Evolutionary conservation across 2,329 filamentous ascomycete genomes (phyloP).

Genomic region (Dactylella cylindrospora): DNA sequence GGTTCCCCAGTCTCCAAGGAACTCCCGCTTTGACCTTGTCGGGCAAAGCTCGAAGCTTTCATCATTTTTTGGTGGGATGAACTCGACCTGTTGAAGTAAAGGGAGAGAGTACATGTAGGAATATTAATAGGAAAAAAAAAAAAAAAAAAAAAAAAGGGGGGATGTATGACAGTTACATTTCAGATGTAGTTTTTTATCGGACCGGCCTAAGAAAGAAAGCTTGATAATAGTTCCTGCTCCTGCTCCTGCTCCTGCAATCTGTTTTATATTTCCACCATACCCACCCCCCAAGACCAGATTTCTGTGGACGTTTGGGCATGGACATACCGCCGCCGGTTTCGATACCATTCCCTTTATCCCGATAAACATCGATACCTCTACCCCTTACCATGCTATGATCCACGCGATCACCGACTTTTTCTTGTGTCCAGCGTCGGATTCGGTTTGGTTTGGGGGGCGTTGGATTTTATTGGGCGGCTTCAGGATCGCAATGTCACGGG

Average conservation of each 20-base stretch:
- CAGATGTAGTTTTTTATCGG: slow-evolving; percentile 3
- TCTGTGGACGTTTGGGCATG: background rate
- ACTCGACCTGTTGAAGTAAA: background rate
- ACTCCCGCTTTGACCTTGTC: background rate
- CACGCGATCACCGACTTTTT: background rate
- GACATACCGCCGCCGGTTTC: background rate
- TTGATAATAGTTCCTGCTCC: too few species aligned
- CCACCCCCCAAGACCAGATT: too few species aligned
- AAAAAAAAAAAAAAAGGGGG: background rate
- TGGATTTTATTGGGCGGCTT: too few species aligned
- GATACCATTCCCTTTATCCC: background rate
- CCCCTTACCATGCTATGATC: background rate
- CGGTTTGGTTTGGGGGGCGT: too few species aligned
- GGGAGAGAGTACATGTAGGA: too few species aligned
- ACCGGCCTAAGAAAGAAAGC: too few species aligned
- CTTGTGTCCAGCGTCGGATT: background rate
- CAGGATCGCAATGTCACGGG: slow-evolving; percentile 29
- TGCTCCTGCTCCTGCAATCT: too few species aligned
- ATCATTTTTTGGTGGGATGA: background rate
- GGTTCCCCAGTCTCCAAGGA: too few species aligned
- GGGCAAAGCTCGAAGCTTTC: slow-evolving; percentile 16
- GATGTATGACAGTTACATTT: slow-evolving; percentile 8
- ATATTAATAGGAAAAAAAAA: too few species aligned
- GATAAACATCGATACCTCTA: background rate
- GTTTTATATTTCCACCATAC: too few species aligned